Conservation (phyloP, 306 rosid genomes). For the Dicorynia guianensis region DNA sequence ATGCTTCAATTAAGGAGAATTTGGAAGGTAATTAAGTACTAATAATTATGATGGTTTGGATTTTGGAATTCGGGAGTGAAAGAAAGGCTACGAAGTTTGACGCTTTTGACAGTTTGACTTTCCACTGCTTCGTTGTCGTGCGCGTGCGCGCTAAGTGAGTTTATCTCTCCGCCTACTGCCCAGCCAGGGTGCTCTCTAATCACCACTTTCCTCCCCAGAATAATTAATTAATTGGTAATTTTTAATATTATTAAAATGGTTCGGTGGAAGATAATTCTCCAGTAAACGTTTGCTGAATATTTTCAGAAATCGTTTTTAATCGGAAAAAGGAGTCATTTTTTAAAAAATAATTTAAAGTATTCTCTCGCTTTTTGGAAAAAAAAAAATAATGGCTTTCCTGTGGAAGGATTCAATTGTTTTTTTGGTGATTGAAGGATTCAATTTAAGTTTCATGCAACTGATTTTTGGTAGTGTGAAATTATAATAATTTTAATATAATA, state of each 20-base stretch:
- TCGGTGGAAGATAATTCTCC: not conserved
- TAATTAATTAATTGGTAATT: not conserved
- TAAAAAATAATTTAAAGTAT: no score
- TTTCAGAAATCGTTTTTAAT: no score
- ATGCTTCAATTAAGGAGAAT: conserved; percentile 21
- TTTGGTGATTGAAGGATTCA: no score
- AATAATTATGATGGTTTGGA: no score
- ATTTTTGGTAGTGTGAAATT: no score
- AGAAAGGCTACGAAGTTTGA: conserved; percentile 59
- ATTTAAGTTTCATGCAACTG: no score
- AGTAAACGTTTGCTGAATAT: not conserved
- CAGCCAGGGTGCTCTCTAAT: not conserved
- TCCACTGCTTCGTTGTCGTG: conserved; percentile 32
- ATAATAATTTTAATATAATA: no score
- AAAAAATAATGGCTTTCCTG: no score
- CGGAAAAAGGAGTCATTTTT: no score
- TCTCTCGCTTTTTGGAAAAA: no score
- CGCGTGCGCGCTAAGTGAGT: conserved; percentile 38
- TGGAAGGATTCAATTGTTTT: no score
- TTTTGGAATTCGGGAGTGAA: no score
- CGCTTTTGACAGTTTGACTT: conserved; percentile 77
- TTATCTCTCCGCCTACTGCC: not conserved
- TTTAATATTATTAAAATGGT: not conserved
- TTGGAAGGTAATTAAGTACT: not conserved
- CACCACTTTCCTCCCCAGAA: not conserved